Conservation (phyloP, 495 filamentous ascomycete species). For the Hypoxylon crocopeplum region DNA sequence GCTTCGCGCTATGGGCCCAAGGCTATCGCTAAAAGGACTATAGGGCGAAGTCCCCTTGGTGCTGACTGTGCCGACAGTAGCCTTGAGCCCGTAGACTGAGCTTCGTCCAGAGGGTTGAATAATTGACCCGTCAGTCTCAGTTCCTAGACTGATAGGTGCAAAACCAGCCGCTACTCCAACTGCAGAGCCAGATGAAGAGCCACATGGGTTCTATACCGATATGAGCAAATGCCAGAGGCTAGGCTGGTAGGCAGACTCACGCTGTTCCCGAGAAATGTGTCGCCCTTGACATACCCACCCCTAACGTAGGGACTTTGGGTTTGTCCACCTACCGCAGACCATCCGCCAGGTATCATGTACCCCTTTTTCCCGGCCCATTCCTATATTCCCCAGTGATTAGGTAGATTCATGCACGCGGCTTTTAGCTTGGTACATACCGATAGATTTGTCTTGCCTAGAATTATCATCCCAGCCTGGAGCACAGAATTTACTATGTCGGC, state of each 20-base stretch:
- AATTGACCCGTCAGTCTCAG: not conserved
- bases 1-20: not conserved
- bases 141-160: not conserved
- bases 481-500: not conserved
- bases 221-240: too few relatives aligned
- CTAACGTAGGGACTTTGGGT: not conserved
- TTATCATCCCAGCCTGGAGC: not conserved
- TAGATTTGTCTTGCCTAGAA: not conserved
- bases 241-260: not conserved
- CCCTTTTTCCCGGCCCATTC: not conserved
- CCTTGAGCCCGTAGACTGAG: not conserved
- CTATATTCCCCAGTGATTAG: not conserved
- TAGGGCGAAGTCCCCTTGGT: not conserved
- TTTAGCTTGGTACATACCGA: too few relatives aligned
- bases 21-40: not conserved
- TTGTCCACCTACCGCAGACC: not conserved
- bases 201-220: not conserved
- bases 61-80: not conserved
- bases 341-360: not conserved
- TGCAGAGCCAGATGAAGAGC: not conserved
- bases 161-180: not conserved
- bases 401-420: too few relatives aligned
- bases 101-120: not conserved
- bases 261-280: not conserved
- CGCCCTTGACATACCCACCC: not conserved